Percentiles rank a stretch among this genome's conserved stretches.
Evolutionary conservation across 371 early-diverging fungal genomes (phyloP).

Genomic region (Mortierella sp.): DNA sequence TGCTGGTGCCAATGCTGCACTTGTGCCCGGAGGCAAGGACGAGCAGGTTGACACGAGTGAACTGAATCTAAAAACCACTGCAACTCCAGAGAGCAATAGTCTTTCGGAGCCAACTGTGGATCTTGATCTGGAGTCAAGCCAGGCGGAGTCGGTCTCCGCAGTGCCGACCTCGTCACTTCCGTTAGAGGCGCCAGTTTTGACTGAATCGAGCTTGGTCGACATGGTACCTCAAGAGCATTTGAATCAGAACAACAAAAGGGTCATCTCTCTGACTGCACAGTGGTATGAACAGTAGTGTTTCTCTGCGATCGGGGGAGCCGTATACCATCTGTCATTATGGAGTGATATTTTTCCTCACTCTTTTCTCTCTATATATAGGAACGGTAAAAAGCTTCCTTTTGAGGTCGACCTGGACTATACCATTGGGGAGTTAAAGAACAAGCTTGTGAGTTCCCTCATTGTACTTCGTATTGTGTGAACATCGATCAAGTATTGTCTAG

Average conservation of each 20-base stretch:
- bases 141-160: no score
- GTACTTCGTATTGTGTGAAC: no score
- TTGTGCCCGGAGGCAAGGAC: slow-evolving; percentile 7
- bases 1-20: slow-evolving; percentile 7
- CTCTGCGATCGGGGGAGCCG: no score
- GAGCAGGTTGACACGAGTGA: background rate
- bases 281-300: slow-evolving; percentile 21
- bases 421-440: slow-evolving; percentile 50
- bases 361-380: slow-evolving; percentile 16
- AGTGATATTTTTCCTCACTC: background rate
- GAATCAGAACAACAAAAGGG: slow-evolving; percentile 37
- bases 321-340: no score
- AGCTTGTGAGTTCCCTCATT: slow-evolving; percentile 34
- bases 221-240: slow-evolving; percentile 3
- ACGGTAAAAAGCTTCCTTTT: slow-evolving; percentile 50
- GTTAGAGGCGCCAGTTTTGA: no score
- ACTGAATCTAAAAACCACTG: background rate
- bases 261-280: slow-evolving; percentile 48
- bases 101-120: background rate
- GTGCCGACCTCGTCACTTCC: no score
- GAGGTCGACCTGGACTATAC: slow-evolving; percentile 48
- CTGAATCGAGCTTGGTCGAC: background rate
- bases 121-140: background rate
- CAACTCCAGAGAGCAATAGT: no score
- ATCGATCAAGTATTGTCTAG: no score